A percentile compares a stretch with the other conserved stretches of the same genome.
These are phyloP conservation scores for Yamadazyma kanchanaburiensis DNA, from an alignment of 1,139 yeast species.

Conservation along the genomic window DNA sequence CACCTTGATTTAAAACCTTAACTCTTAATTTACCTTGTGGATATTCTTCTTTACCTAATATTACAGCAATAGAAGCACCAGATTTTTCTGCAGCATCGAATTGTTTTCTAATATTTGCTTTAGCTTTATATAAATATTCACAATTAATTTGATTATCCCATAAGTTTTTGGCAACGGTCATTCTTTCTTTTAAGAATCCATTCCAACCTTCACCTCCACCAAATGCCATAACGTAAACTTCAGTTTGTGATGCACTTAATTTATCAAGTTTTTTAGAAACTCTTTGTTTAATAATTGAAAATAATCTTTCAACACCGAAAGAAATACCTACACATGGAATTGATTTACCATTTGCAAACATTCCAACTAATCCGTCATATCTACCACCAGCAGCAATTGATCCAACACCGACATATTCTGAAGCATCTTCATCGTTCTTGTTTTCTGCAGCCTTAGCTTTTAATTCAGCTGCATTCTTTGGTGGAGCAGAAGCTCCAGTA, in stretches of 20 bases:
- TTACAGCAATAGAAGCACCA: conserved; percentile 88
- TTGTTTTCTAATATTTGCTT: conserved; percentile 93
- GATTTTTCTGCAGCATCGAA: conserved; percentile 96
- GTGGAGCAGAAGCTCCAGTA: conserved; percentile 93
- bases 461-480: conserved; percentile 66
- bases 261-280: conserved; percentile 49
- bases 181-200: conserved; percentile 88
- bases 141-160: conserved; percentile 90
- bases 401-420: conserved; percentile 96
- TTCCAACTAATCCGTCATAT: conserved; percentile 92
- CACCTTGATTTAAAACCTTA: conserved; percentile 85
- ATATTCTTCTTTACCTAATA: conserved; percentile 91
- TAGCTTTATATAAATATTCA: conserved; percentile 86
- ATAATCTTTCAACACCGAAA: conserved; percentile 93
- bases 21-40: conserved; percentile 78
- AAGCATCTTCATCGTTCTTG: conserved; percentile 66
- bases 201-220: conserved; percentile 98
- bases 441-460: conserved; percentile 54
- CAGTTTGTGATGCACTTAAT: conserved; percentile 81
- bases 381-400: conserved; percentile 99
- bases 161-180: conserved; percentile 73
- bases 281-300: conserved; percentile 83
- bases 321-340: conserved; percentile 98
- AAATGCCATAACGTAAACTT: conserved; percentile 94
- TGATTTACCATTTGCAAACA: conserved; percentile 90